Percentiles rank a stretch among this genome's conserved stretches.
Evolutionary conservation across 352 stramenopile genomes (phyloP).

Genomic region (Globisporangium camurandrum): DNA sequence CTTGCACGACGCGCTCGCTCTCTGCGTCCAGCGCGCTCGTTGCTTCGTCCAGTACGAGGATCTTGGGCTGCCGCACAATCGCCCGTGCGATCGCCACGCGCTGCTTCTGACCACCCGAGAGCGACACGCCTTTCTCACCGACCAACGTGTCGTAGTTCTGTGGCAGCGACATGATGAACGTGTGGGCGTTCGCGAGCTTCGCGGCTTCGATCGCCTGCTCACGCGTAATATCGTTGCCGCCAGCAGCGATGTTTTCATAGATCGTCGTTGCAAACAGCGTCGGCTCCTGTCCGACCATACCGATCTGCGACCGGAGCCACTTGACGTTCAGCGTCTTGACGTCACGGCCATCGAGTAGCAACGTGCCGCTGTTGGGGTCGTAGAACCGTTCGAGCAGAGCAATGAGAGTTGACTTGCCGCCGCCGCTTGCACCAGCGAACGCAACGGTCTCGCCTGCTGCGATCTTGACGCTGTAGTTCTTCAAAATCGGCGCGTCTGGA

Average conservation of each 20-base stretch:
- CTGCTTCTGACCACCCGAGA: slow-evolving; percentile 90
- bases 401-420: slow-evolving; percentile 6
- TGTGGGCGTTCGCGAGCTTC: slow-evolving; percentile 76
- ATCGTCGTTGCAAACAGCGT: slow-evolving; percentile 32
- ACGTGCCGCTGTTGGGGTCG: slow-evolving; percentile 27
- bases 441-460: slow-evolving; percentile 55
- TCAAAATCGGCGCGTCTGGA: slow-evolving; percentile 46
- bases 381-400: slow-evolving; percentile 8
- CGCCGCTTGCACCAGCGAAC: slow-evolving; percentile 13
- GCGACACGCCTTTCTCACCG: slow-evolving; percentile 74
- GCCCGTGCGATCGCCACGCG: slow-evolving; percentile 83
- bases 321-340: slow-evolving; percentile 72
- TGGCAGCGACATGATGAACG: slow-evolving; percentile 89
- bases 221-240: slow-evolving; percentile 41
- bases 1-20: slow-evolving; percentile 63
- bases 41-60: slow-evolving; percentile 48
- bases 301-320: slow-evolving; percentile 76
- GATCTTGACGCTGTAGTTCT: slow-evolving; percentile 50
- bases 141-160: slow-evolving; percentile 87
- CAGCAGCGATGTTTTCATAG: slow-evolving; percentile 74
- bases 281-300: slow-evolving; percentile 87
- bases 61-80: slow-evolving; percentile 83
- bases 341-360: slow-evolving; percentile 35
- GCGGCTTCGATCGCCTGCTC: slow-evolving; percentile 37
- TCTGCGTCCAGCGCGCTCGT: slow-evolving; percentile 44